phyloP scores from a whole-genome alignment of 2,329 filamentous ascomycete genomes.

The Fusarium anguioides region DNA sequence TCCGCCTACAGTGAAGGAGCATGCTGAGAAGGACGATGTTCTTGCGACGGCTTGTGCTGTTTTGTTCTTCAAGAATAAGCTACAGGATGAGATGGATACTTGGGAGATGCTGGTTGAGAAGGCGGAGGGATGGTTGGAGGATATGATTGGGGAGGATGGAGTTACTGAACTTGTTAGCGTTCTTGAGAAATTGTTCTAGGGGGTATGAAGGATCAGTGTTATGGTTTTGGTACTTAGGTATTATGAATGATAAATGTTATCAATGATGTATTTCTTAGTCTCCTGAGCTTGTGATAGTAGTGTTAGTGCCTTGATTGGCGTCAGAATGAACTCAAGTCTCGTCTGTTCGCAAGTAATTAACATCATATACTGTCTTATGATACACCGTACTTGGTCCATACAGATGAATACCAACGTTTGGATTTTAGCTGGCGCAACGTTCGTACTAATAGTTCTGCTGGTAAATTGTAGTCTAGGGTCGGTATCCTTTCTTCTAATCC shows the following conservation, averaged over 20 bases:
- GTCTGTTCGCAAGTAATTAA: too few relatives aligned
- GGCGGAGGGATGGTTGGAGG: conserved; percentile 62
- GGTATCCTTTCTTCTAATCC: too few relatives aligned
- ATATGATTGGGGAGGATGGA: conserved; percentile 20
- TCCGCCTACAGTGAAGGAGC: not conserved
- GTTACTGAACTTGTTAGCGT: conserved; percentile 28
- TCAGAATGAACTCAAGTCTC: too few relatives aligned
- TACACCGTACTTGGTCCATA: too few relatives aligned
- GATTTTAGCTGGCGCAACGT: too few relatives aligned
- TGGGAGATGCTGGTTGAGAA: conserved; percentile 75
- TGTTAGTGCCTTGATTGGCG: too few relatives aligned
- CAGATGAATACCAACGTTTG: too few relatives aligned
- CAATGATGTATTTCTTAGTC: not conserved
- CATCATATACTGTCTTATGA: too few relatives aligned
- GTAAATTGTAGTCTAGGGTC: too few relatives aligned
- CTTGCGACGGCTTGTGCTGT: conserved; percentile 48
- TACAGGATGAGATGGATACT: conserved; percentile 60
- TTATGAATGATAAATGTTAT: not conserved
- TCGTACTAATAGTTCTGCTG: too few relatives aligned
- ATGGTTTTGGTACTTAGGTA: conserved; percentile 7
- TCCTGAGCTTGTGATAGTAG: not conserved
- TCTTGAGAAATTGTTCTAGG: conserved; percentile 33
- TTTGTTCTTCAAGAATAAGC: conserved; percentile 56
- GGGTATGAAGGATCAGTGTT: not conserved
- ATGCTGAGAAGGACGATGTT: conserved; percentile 21